Base-by-base conservation (phyloP, 2,329 filamentous ascomycete species). In the Fusarium veterinarium region DNA sequence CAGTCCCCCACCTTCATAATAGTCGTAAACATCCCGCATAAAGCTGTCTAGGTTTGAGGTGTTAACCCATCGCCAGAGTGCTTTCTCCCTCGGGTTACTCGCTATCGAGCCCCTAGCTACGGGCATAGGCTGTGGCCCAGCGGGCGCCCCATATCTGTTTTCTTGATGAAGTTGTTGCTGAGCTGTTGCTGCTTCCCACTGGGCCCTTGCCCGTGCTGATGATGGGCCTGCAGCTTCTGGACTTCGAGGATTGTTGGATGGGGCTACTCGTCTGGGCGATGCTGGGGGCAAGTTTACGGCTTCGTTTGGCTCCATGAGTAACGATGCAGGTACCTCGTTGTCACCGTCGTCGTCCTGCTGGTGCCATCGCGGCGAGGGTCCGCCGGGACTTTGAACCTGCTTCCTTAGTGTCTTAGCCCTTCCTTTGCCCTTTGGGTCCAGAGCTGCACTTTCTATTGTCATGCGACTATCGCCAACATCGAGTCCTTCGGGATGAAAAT, bases 31-130 rank as follows among this genome's bases (percentile, higher is more conserved):
- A 70, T 90, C 92, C 61, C 90, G 89, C 78, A 97, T 90, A 80
- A 97, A 98, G 76, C 91, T 92, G 81, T 98, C 95, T 59, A 98
- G 85, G 78, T 97, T 96, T 41, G 93, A 90, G 64, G 96, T 93
- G 78, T 97, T 97, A 60, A 93, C 93, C 93, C 95, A 98, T 82
- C 93, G 89, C 92, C 94, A 98, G 85, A 97, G 90, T 7, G 95
- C 95, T 80, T 91, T 92, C 78, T 95, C 92, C 80, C 91, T 78
- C 8, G 84, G 83, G 58, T 79, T 82, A 14, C 81, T 82, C 3
- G 79, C 71, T 25, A 81, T 63, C 20, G 76, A 62, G 48, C 76
- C 69, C 77, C 77, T 65, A 75, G 75, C 41, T 42, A 81, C n/a
- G 30, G 80, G 71, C 71, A 79, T 73, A 57, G 78, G 75, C n/a